Percentiles rank a stretch among this genome's conserved stretches.
These are phyloP conservation scores for Lecanicillium sp. DNA, from an alignment of 2,329 filamentous ascomycete genomes.

Conservation along the genomic window DNA sequence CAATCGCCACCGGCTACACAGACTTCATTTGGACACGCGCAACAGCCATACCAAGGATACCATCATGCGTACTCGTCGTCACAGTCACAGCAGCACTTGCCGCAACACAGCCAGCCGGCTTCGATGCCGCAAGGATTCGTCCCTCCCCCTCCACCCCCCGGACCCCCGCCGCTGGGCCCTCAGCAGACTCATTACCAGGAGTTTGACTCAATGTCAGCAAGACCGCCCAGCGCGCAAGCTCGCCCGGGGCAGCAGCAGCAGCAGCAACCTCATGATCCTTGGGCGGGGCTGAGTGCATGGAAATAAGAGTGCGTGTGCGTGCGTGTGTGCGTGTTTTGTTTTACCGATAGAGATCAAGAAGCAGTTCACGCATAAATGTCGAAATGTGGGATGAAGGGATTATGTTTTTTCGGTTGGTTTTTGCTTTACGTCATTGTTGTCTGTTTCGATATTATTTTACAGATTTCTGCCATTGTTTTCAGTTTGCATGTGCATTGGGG, in stretches of 20 bases:
- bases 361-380: background rate
- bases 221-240: constrained; percentile 27
- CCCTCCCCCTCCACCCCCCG: constrained; percentile 54
- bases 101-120: constrained; percentile 30
- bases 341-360: background rate
- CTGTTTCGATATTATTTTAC: background rate
- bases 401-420: background rate
- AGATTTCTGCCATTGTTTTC: background rate
- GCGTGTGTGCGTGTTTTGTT: background rate
- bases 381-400: background rate
- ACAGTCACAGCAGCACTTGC: constrained; percentile 34
- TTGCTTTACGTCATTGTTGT: background rate
- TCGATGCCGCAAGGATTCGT: constrained; percentile 34
- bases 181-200: constrained; percentile 54
- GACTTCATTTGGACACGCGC: constrained; percentile 32
- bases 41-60: constrained; percentile 31
- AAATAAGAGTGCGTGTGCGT: constrained; percentile 30
- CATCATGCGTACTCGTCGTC: constrained; percentile 32
- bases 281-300: constrained; percentile 48
- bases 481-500: constrained; percentile 5
- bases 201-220: constrained; percentile 26
- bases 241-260: constrained; percentile 24
- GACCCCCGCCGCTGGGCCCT: constrained; percentile 54
- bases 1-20: constrained; percentile 56
- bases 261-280: constrained; percentile 42